A percentile compares a stretch with the other conserved stretches of the same genome.
phyloP scores from a whole-genome alignment of 1,284 basidiomycete genomes.

The Ustilago lituana region DNA sequence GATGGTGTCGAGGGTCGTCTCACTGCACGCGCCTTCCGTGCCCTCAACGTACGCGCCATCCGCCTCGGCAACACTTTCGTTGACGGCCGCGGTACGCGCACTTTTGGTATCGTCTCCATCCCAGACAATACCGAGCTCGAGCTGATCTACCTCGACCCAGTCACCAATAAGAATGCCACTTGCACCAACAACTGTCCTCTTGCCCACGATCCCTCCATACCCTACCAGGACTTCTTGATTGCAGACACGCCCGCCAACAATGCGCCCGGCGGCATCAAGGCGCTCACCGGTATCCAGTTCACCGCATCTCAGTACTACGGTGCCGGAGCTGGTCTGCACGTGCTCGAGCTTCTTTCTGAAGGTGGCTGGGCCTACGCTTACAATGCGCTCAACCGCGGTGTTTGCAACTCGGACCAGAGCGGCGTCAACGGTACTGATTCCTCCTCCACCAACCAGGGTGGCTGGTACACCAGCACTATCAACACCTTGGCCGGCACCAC shows the following conservation, averaged over 20 bases:
- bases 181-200: slow-evolving; percentile 68
- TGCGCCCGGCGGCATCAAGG: slow-evolving; percentile 69
- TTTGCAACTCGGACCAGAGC: slow-evolving; percentile 45
- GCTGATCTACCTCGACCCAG: slow-evolving; percentile 80
- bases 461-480: slow-evolving; percentile 56
- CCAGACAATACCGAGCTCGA: slow-evolving; percentile 85
- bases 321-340: slow-evolving; percentile 80
- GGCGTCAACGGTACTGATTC: slow-evolving; percentile 55
- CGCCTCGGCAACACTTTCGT: slow-evolving; percentile 90
- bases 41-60: slow-evolving; percentile 79
- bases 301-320: slow-evolving; percentile 82
- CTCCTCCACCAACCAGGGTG: slow-evolving; percentile 50
- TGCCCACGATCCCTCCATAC: slow-evolving; percentile 72
- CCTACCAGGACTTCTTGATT: slow-evolving; percentile 90
- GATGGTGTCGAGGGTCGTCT: slow-evolving; percentile 78
- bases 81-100: slow-evolving; percentile 79
- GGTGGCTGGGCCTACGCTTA: slow-evolving; percentile 70
- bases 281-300: slow-evolving; percentile 77
- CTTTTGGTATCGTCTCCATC: slow-evolving; percentile 80
- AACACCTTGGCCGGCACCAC: slow-evolving; percentile 76
- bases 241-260: slow-evolving; percentile 62
- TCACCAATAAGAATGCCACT: slow-evolving; percentile 76
- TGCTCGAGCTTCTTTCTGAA: slow-evolving; percentile 87
- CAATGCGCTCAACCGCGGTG: slow-evolving; percentile 57
- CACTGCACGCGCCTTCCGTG: slow-evolving; percentile 78